phyloP scores from a whole-genome alignment of 2,329 filamentous ascomycete species.

The Fusarium fracticaudum region DNA sequence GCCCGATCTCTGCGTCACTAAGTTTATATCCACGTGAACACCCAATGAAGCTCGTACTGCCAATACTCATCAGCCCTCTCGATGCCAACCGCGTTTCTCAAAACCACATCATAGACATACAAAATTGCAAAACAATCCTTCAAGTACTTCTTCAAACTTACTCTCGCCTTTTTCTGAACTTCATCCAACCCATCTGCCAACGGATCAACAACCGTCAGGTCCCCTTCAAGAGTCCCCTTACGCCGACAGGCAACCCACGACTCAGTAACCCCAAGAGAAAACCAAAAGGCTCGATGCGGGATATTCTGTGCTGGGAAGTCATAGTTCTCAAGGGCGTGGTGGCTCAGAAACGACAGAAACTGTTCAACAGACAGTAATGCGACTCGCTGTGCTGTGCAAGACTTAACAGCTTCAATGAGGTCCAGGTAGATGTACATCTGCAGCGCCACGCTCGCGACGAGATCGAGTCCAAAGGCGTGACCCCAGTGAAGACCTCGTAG shows the following conservation, averaged over 20 bases:
- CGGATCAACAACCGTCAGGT: background rate
- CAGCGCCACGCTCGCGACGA: background rate
- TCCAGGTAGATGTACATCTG: background rate
- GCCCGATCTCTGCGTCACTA: accelerated
- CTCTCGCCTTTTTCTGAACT: background rate
- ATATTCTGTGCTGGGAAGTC: slow-evolving; percentile 7
- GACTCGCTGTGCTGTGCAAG: background rate
- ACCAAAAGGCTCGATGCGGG: slow-evolving; percentile 7
- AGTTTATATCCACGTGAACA: accelerated
- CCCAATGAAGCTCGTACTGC: background rate
- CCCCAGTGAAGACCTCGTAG: background rate
- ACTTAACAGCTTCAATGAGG: slow-evolving; percentile 8
- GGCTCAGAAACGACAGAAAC: background rate
- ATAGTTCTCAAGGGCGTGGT: background rate
- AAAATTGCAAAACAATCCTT: slow-evolving; percentile 13
- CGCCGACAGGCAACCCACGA: background rate
- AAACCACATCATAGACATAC: background rate
- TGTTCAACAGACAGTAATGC: background rate
- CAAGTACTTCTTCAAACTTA: background rate
- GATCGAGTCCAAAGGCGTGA: background rate
- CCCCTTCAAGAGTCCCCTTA: accelerated
- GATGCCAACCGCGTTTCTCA: accelerated
- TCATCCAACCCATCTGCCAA: background rate
- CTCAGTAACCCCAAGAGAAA: background rate
- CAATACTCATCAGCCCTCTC: background rate